phyloP scores from a whole-genome alignment of 345 rosid genomes.

The Geranium brycei region DNA sequence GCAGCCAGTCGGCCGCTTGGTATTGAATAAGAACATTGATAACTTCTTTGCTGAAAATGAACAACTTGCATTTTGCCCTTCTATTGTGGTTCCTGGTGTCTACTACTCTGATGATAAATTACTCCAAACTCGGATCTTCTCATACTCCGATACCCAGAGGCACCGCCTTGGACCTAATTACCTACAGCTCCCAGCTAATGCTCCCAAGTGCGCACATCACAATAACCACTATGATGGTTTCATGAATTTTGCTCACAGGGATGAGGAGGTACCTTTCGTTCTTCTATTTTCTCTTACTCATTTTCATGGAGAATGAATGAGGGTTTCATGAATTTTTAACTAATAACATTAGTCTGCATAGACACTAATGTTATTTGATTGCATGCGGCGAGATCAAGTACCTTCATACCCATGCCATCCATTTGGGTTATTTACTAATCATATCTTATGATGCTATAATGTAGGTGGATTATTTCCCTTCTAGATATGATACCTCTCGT shows the following conservation, averaged over 20 bases:
- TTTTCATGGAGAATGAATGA: no score
- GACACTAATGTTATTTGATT: no score
- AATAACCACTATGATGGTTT: conserved; percentile 89
- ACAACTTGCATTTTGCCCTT: conserved; percentile 90
- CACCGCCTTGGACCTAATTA: conserved; percentile 99
- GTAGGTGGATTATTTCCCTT: conserved; percentile 90
- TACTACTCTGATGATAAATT: conserved; percentile 80
- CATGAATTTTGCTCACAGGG: conserved; percentile 89
- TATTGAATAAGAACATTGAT: conserved; percentile 85
- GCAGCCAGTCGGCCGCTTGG: conserved; percentile 95
- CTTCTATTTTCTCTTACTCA: background rate
- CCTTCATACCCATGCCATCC: no score
- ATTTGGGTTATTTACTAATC: no score
- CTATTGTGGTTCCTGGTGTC: conserved; percentile 81
- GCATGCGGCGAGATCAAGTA: no score
- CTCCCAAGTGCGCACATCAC: conserved; percentile 88
- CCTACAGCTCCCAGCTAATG: conserved; percentile 84
- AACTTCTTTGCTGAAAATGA: conserved; percentile 94
- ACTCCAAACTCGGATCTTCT: conserved; percentile 76
- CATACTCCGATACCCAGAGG: conserved; percentile 91
- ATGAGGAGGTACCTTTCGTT: conserved; percentile 46
- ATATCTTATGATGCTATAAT: conserved; percentile 9
- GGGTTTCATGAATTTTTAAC: no score
- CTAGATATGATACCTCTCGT: conserved; percentile 66
- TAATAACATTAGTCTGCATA: no score